A percentile compares a stretch with the other conserved stretches of the same genome.
phyloP scores from a whole-genome alignment of 2,329 filamentous ascomycete genomes.

The Fusarium torreyae region DNA sequence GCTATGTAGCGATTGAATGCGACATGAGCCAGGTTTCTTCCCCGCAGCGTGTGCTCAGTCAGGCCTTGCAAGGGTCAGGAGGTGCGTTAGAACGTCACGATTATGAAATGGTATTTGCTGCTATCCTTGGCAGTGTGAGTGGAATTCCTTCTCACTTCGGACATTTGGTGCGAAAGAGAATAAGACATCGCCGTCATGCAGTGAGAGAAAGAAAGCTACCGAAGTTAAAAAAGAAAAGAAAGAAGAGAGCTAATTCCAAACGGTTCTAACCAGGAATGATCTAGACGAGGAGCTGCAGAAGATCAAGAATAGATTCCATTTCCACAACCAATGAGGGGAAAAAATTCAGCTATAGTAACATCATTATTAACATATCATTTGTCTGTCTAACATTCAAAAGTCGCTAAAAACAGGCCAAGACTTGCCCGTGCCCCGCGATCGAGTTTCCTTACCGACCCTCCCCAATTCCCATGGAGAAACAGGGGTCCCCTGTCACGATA shows the following conservation, averaged over 20 bases:
- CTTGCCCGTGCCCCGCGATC: constrained; percentile 22
- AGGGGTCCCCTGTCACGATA: constrained; percentile 15
- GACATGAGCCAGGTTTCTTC: constrained; percentile 5
- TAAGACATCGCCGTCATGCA: constrained; percentile 26
- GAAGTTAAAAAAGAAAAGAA: constrained; percentile 18
- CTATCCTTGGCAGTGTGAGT: constrained; percentile 15
- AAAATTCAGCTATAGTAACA: not conserved
- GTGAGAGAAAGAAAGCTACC: not conserved
- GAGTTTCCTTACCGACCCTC: constrained; percentile 15
- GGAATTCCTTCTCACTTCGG: not conserved
- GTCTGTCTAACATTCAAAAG: not conserved
- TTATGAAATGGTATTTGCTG: constrained; percentile 20
- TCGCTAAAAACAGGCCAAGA: constrained; percentile 19
- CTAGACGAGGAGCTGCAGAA: constrained; percentile 4
- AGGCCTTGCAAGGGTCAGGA: not conserved
- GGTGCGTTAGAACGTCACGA: constrained; percentile 23
- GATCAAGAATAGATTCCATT: constrained; percentile 16
- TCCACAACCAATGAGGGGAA: not conserved
- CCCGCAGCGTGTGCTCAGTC: constrained; percentile 11
- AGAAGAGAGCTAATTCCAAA: not conserved
- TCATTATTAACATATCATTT: constrained; percentile 13
- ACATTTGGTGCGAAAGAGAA: not conserved
- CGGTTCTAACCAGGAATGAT: constrained; percentile 12
- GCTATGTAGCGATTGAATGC: constrained; percentile 5
- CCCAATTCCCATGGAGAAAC: not conserved